Percentiles rank a stretch among this genome's conserved stretches.
Evolutionary conservation across 2,329 filamentous ascomycete genomes (phyloP).

Genomic region (Ceratocystis lukuohia): DNA sequence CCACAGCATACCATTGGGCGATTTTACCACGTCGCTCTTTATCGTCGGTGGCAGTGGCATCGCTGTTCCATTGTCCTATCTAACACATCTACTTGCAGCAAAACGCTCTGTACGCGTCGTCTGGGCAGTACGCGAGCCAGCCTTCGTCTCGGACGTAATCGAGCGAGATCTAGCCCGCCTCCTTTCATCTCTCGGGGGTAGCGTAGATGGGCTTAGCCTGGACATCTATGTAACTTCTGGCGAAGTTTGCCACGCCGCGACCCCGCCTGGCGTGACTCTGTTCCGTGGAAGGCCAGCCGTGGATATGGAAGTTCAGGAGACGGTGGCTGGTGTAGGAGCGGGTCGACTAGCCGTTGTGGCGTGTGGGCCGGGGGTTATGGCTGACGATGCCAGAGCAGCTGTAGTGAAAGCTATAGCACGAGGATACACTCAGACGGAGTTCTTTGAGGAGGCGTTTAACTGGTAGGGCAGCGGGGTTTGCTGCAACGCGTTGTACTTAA

Average conservation of each 20-base stretch:
- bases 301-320: constrained; percentile 25
- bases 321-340: constrained; percentile 21
- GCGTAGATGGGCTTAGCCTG: constrained; percentile 20
- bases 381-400: constrained; percentile 31
- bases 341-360: constrained; percentile 31
- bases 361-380: constrained; percentile 34
- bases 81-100: constrained; percentile 24
- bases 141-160: constrained; percentile 28
- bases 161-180: constrained; percentile 20
- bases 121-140: constrained; percentile 33
- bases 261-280: constrained; percentile 21
- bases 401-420: constrained; percentile 26
- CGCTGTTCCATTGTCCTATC: constrained; percentile 31
- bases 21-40: constrained; percentile 31
- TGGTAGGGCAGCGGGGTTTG: constrained; percentile 25
- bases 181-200: background rate
- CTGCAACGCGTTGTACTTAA: background rate
- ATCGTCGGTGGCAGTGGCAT: constrained; percentile 35
- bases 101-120: constrained; percentile 27
- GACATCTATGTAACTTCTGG: constrained; percentile 28
- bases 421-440: constrained; percentile 26
- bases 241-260: background rate
- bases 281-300: constrained; percentile 27
- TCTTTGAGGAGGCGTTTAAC: constrained; percentile 33
- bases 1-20: constrained; percentile 28